Evolutionary conservation across 495 filamentous ascomycete genomes (phyloP).

Genomic region (Podospora bellae-mahoneyi): DNA sequence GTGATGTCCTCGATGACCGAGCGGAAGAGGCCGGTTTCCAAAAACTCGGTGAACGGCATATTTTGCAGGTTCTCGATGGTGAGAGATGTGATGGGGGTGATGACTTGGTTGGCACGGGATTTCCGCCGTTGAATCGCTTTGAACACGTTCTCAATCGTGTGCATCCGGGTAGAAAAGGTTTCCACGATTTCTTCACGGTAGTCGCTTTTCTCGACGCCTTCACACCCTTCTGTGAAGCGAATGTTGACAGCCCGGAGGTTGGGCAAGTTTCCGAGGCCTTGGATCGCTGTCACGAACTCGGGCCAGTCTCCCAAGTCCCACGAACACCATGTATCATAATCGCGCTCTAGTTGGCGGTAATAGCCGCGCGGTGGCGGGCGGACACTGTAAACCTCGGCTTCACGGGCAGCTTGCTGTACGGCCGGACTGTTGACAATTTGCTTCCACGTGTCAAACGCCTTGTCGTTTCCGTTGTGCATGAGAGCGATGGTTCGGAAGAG

Average conservation of each 20-base stretch:
- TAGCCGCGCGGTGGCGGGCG: not conserved
- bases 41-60: slow-evolving; percentile 7
- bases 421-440: not conserved
- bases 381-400: slow-evolving; percentile 7
- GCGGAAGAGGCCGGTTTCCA: slow-evolving; percentile 8
- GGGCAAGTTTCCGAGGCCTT: slow-evolving; percentile 6
- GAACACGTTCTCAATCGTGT: slow-evolving; percentile 11
- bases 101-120: not conserved
- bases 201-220: not conserved
- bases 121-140: not conserved
- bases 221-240: slow-evolving; percentile 7
- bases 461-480: not conserved
- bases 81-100: slow-evolving; percentile 8
- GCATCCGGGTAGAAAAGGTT: not conserved
- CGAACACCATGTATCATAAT: not conserved
- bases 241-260: slow-evolving; percentile 13
- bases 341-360: not conserved
- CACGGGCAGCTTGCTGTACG: slow-evolving; percentile 2
- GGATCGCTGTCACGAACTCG: slow-evolving; percentile 5
- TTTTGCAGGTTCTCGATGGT: slow-evolving; percentile 14
- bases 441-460: slow-evolving; percentile 1
- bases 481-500: slow-evolving; percentile 14
- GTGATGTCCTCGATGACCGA: slow-evolving; percentile 10
- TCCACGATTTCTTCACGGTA: not conserved
- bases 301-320: not conserved